Base-by-base conservation (phyloP, 495 filamentous ascomycete genomes). In the Trichocladium uniseriatum region DNA sequence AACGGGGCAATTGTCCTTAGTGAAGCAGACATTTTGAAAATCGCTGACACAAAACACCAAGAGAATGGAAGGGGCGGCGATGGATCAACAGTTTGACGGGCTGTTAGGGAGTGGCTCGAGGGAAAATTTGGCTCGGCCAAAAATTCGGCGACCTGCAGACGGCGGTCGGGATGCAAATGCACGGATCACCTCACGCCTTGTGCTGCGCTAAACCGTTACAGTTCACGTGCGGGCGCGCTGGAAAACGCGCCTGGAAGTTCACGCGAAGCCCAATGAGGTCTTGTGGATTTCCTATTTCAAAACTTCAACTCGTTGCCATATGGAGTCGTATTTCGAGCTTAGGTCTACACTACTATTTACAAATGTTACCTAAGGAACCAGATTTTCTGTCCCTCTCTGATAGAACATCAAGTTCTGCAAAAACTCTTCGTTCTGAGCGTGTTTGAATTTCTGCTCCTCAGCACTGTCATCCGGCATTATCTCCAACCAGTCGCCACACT, bases 1-100 rank as follows among this genome's bases (percentile, higher is more conserved):
- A 88, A 76, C 55, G 85, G 81, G 65, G 77, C 77, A 49, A 84
- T 57, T 54, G 82, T 76, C 70, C 83, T 74, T 48, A 79, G 69
- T 52, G 83, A 72, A 58, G 70, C 72, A 60, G 80, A 75, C 82
- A 87, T 86, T 55, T 70, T 81, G 70, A 53, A 47, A 20, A 36
- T 31, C 51, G 52, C 51, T 64, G 53, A 54, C 34, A 20, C 9
- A 54, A 59, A 51, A 54, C 47, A 54, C 51, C 56, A 60, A 62
- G 47, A 42, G 54, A 62, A 58, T 48, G 46, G 51, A 62, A 60
- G 44, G 54, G 61, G 56, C 49, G 54, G 52, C 53, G 54, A 50
- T 39, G 53, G 41, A 55, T 53, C 28, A 45, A 54, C 45, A 49
- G 34, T 31, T 43, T 10, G 16, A 48, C 27, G 24, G 45, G 44